These are phyloP conservation scores for Podospora conica DNA, from an alignment of 495 filamentous ascomycete genomes.

Conservation along the genomic window DNA sequence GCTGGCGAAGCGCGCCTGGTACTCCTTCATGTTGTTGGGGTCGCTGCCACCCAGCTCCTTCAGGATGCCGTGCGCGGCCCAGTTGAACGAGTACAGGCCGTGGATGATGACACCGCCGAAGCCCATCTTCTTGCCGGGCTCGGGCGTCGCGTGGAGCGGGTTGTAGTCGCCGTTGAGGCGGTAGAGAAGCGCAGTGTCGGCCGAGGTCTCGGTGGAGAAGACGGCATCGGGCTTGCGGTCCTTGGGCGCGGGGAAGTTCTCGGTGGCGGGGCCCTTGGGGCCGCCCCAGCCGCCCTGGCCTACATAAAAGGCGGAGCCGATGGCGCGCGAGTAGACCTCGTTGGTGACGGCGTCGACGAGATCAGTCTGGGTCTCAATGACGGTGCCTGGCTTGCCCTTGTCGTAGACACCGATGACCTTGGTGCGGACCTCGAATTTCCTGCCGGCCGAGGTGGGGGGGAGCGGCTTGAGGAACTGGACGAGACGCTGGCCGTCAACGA, in stretches of 20 bases:
- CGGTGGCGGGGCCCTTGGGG: conserved; percentile 74
- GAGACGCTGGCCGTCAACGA: conserved; percentile 80
- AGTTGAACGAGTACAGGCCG: conserved; percentile 80
- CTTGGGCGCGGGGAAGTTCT: conserved; percentile 67
- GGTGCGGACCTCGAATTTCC: conserved; percentile 66
- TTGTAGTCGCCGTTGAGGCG: conserved; percentile 89
- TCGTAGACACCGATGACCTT: conserved; percentile 87
- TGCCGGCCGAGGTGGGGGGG: conserved; percentile 64
- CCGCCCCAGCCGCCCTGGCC: conserved; percentile 85
- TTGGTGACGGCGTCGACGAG: conserved; percentile 65
- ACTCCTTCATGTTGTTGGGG: conserved; percentile 72
- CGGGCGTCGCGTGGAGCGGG: conserved; percentile 78
- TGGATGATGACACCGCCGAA: conserved; percentile 87
- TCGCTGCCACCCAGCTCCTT: conserved; percentile 67
- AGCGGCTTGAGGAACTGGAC: conserved; percentile 73
- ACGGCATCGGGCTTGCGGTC: conserved; percentile 67
- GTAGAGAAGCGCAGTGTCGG: conserved; percentile 69
- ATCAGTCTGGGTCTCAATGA: conserved; percentile 72
- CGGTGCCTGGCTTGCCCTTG: conserved; percentile 78
- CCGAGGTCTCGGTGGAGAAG: conserved; percentile 60
- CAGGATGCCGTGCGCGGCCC: conserved; percentile 68
- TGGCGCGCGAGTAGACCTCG: conserved; percentile 64
- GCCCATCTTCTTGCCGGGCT: conserved; percentile 80
- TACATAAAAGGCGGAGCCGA: conserved; percentile 70
- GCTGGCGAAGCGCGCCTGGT: conserved; percentile 80